Evolutionary conservation across 257 asterid genomes (phyloP), one percentile per base, ranked within the genome.

Genomic region (Echites panduratus): DNA sequence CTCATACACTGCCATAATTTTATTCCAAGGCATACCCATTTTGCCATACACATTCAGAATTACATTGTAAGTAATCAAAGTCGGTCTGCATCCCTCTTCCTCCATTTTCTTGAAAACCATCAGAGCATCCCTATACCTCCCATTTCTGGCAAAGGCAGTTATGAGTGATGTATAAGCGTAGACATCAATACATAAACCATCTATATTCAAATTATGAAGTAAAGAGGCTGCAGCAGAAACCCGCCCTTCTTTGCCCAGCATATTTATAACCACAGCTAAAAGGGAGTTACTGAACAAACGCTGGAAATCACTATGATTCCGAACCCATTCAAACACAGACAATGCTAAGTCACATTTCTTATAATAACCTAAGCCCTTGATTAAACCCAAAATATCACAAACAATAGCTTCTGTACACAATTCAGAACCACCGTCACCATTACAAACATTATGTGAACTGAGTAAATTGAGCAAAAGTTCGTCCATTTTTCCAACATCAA

Each of bases 1-100:
- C 22, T 91, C 87, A 41, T 88, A 89, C 66, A 89, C 78, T 3
- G 62, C 70, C 79, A 85, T 64, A 35, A 94, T 85, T 69, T 85
- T 83, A 79, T 80, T 85, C 99, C 99, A 94, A 52, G 97, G 96
- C 97, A 91, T 91, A 29, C 97, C 96, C 96, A 94, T 94, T 83
- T 94, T 94, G 58, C 99, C 97, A 71, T 86, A 88, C 45, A 89
- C 97, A 77, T 89, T 91, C 88, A 94, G 67, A 50, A 94, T 82
- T 71, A 91, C 97, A 80, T 94, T 94, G 80, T 89, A 94, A 43
- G 99, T 91, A 53, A 94, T 86, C 81, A 94, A 82, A 74, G 90
- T 89, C 66, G 99, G 97, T 32, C 38, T 80, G 70, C 95, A 86
- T 3, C 97, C 97, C 70, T 94, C 97, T 72, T 91, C 97, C 90